These are phyloP conservation scores for Meyerozyma elateridarum DNA, from an alignment of 1,139 yeast genomes.

Conservation along the genomic window DNA sequence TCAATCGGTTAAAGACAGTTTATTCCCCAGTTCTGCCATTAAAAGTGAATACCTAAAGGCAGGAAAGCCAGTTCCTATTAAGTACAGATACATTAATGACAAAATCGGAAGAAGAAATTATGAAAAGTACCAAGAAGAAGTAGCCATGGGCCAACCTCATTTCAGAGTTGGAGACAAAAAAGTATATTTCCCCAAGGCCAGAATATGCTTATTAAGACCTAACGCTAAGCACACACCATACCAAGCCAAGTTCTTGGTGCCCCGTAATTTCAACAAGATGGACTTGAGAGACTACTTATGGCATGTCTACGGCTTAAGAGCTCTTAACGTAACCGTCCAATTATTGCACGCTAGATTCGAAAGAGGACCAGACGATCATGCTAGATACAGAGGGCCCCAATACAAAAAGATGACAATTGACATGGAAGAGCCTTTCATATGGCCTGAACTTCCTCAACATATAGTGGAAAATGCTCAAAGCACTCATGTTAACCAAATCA, in stretches of 20 bases:
- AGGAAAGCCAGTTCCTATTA: constrained; percentile 43
- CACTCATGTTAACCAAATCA: constrained; percentile 24
- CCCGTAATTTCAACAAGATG: constrained; percentile 83
- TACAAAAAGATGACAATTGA: constrained; percentile 92
- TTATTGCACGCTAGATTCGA: constrained; percentile 68
- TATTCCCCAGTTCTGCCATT: constrained; percentile 39
- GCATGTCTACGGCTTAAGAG: constrained; percentile 83
- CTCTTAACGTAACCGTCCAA: constrained; percentile 82
- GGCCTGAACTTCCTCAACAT: constrained; percentile 66
- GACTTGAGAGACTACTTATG: constrained; percentile 88
- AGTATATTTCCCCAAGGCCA: constrained; percentile 78
- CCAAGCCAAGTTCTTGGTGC: constrained; percentile 92
- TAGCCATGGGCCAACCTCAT: constrained; percentile 68
- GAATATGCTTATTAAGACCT: constrained; percentile 74
- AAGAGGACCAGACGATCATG: constrained; percentile 57
- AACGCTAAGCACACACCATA: constrained; percentile 93
- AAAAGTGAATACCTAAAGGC: constrained; percentile 30
- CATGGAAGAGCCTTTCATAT: constrained; percentile 86
- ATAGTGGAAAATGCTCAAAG: constrained; percentile 20
- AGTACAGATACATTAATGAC: constrained; percentile 32
- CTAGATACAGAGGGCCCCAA: constrained; percentile 76
- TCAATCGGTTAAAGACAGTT: constrained; percentile 35
- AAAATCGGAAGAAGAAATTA: constrained; percentile 36
- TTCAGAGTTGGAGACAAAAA: constrained; percentile 72
- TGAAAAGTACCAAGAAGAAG: constrained; percentile 47